A percentile compares a stretch with the other conserved stretches of the same genome.
phyloP scores from a whole-genome alignment of 2,329 filamentous ascomycete genomes.

The Coniochaeta prunicola region DNA sequence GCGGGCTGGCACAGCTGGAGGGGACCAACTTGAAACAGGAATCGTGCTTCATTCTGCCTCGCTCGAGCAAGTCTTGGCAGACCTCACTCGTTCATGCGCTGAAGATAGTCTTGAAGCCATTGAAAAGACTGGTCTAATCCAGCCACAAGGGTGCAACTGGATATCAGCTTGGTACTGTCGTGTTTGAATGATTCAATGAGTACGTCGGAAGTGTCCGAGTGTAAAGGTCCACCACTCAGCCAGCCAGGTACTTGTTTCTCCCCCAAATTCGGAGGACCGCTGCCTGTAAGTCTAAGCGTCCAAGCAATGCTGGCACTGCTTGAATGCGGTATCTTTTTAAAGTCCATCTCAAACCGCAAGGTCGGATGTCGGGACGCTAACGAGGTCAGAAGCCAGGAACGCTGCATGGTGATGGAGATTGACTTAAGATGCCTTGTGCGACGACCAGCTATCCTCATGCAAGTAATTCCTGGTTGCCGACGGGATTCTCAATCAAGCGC shows the following conservation, averaged over 20 bases:
- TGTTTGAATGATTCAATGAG: neutral
- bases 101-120: neutral
- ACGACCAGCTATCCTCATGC: neutral
- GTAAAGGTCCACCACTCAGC: too few relatives aligned
- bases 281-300: too few relatives aligned
- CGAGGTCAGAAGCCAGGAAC: neutral
- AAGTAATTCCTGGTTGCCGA: neutral
- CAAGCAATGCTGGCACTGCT: too few relatives aligned
- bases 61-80: neutral
- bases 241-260: neutral
- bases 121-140: neutral
- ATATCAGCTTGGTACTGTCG: neutral
- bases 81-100: neutral
- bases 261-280: neutral
- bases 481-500: neutral
- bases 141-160: neutral
- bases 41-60: conserved; percentile 1
- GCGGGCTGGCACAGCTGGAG: neutral
- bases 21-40: neutral
- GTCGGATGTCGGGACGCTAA: too few relatives aligned
- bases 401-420: neutral
- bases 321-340: too few relatives aligned
- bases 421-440: neutral
- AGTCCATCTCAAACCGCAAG: too few relatives aligned
- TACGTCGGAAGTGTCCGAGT: too few relatives aligned